Conservation (phyloP, 140 eudicot genomes). For the Bidens hawaiensis region DNA sequence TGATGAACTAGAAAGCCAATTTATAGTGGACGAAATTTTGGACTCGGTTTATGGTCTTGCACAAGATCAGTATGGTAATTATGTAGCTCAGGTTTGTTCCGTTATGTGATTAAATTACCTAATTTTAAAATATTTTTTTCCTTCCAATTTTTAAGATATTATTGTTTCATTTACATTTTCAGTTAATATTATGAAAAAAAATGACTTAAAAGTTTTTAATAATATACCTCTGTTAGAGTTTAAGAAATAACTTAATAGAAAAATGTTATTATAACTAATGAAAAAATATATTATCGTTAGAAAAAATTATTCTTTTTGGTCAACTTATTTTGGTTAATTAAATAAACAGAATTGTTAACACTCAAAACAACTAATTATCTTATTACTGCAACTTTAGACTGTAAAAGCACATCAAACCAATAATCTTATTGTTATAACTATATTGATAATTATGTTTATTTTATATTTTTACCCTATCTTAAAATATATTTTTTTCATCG, state of each 20-base stretch:
- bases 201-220: neutral
- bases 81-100: conserved; percentile 76
- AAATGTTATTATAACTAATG: neutral
- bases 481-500: no score
- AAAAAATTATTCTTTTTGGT: neutral
- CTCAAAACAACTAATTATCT: neutral
- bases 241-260: neutral
- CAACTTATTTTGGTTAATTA: neutral
- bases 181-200: neutral
- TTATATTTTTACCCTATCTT: no score
- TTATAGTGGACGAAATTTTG: conserved; percentile 74
- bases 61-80: conserved; percentile 86
- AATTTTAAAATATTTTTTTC: neutral
- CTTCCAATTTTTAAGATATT: neutral
- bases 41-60: conserved; percentile 72
- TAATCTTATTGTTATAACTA: no score
- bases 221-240: neutral
- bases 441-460: no score
- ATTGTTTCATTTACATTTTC: neutral
- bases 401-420: neutral
- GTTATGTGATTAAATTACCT: neutral
- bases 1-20: conserved; percentile 48
- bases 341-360: neutral
- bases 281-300: neutral
- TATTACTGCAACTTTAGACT: neutral